Evolutionary conservation across 2,329 filamentous ascomycete genomes (phyloP).

Genomic region (Bertia moriformis): DNA sequence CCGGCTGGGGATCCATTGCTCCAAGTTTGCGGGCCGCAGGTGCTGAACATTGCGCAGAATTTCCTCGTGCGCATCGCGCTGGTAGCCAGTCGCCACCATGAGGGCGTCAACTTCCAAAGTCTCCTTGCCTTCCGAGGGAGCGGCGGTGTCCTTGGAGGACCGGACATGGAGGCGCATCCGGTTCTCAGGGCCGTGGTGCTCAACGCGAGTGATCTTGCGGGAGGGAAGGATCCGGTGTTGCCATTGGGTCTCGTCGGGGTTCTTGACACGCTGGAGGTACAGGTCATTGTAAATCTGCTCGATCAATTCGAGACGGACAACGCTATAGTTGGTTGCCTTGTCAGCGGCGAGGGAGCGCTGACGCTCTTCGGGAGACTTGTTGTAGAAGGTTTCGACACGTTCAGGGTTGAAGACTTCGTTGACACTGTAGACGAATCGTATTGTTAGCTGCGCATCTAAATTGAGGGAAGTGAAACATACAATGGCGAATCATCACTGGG

Average conservation of each 20-base stretch:
- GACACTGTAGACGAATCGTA: constrained; percentile 44
- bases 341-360: constrained; percentile 48
- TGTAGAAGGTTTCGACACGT: constrained; percentile 64
- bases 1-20: constrained; percentile 40
- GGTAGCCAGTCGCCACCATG: constrained; percentile 78
- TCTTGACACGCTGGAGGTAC: constrained; percentile 68
- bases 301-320: constrained; percentile 79
- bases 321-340: constrained; percentile 82
- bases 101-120: constrained; percentile 64
- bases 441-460: constrained; percentile 2
- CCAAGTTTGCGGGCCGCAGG: constrained; percentile 42
- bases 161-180: constrained; percentile 44
- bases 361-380: constrained; percentile 48
- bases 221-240: constrained; percentile 66
- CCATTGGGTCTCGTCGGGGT: constrained; percentile 58
- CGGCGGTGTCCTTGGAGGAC: constrained; percentile 19
- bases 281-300: constrained; percentile 77
- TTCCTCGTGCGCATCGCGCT: constrained; percentile 61
- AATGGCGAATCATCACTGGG: constrained; percentile 95
- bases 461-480: constrained; percentile 40
- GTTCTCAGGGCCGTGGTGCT: constrained; percentile 30
- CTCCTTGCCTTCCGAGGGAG: constrained; percentile 30
- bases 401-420: constrained; percentile 94
- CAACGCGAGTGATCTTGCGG: constrained; percentile 49
- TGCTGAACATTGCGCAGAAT: constrained; percentile 55